A percentile compares a stretch with the other conserved stretches of the same genome.
These are phyloP conservation scores for Globisporangium emineosum DNA, from an alignment of 352 stramenopile species.

Conservation along the genomic window DNA sequence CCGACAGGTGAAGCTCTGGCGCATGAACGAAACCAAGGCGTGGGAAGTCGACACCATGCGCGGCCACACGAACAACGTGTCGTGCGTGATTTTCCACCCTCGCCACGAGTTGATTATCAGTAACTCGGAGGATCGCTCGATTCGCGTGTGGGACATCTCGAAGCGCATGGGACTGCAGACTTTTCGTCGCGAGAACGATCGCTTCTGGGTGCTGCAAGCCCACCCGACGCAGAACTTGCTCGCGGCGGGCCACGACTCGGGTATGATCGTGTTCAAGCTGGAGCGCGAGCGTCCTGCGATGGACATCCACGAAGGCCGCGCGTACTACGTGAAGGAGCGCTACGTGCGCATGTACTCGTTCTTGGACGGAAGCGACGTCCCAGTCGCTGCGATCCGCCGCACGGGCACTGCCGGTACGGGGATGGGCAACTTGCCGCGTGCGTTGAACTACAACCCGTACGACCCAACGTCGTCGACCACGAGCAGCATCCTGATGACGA, in stretches of 20 bases:
- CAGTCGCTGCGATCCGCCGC: slow-evolving; percentile 66
- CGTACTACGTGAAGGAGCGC: slow-evolving; percentile 97
- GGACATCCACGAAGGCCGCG: slow-evolving; percentile 76
- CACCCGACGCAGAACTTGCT: slow-evolving; percentile 98
- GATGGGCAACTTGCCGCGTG: slow-evolving; percentile 93
- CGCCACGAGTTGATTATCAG: slow-evolving; percentile 99
- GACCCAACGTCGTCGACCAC: slow-evolving; percentile 86
- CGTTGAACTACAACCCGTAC: slow-evolving; percentile 96
- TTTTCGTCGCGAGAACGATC: slow-evolving; percentile 98
- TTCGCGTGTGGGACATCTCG: slow-evolving; percentile 99
- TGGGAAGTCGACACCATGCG: slow-evolving; percentile 99
- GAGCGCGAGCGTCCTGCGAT: slow-evolving; percentile 96
- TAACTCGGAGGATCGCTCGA: slow-evolving; percentile 99
- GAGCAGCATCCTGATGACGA: slow-evolving; percentile 94
- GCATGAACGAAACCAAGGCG: slow-evolving; percentile 99
- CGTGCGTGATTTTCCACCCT: slow-evolving; percentile 99
- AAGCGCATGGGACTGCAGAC: slow-evolving; percentile 99
- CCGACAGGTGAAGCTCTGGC: slow-evolving; percentile 99
- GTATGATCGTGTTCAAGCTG: slow-evolving; percentile 99
- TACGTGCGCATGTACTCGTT: slow-evolving; percentile 98
- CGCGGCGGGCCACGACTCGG: slow-evolving; percentile 98
- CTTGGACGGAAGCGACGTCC: slow-evolving; percentile 70
- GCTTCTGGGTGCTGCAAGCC: slow-evolving; percentile 98
- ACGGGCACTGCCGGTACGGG: slow-evolving; percentile 63
- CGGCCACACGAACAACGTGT: slow-evolving; percentile 99